Percentiles rank a stretch among this genome's conserved stretches.
Evolutionary conservation across 1,139 yeast species (phyloP).

Genomic region (Pichia sp.): DNA sequence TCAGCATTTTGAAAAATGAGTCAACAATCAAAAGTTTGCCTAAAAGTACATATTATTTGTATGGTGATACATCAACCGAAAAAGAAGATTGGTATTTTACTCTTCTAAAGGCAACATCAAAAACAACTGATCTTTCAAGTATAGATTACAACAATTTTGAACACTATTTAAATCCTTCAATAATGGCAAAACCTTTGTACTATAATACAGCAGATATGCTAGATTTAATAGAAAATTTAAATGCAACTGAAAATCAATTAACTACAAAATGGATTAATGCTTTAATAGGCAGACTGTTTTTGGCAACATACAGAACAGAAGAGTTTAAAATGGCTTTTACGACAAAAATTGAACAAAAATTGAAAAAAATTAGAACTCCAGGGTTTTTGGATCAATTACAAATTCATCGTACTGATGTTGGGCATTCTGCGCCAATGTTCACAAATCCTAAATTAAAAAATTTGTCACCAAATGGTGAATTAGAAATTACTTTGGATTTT

Average conservation of each 20-base stretch:
- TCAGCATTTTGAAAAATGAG: conserved; percentile 3
- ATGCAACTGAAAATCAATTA: conserved; percentile 76
- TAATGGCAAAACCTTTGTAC: conserved; percentile 68
- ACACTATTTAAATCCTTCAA: conserved; percentile 36
- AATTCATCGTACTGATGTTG: conserved; percentile 68
- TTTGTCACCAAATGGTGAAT: conserved; percentile 74
- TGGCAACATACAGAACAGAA: conserved; percentile 69
- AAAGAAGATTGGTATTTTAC: conserved; percentile 94
- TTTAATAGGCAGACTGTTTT: conserved; percentile 69
- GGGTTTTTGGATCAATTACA: conserved; percentile 80
- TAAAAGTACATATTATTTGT: conserved; percentile 60
- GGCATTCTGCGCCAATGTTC: conserved; percentile 73
- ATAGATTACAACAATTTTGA: conserved; percentile 10
- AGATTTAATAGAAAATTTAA: conserved; percentile 65
- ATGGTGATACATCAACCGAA: conserved; percentile 68
- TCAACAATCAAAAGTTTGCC: conserved; percentile 32
- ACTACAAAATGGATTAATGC: conserved; percentile 92
- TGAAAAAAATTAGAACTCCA: conserved; percentile 76
- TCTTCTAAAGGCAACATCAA: conserved; percentile 66
- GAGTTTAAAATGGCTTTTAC: conserved; percentile 52
- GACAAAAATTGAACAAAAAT: conserved; percentile 58
- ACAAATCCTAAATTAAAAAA: conserved; percentile 67
- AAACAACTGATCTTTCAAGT: not conserved
- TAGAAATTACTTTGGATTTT: conserved; percentile 57
- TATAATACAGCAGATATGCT: conserved; percentile 67